These are phyloP conservation scores for Kwoniella pini DNA, from an alignment of 768 basidiomycete species.

Conservation along the genomic window DNA sequence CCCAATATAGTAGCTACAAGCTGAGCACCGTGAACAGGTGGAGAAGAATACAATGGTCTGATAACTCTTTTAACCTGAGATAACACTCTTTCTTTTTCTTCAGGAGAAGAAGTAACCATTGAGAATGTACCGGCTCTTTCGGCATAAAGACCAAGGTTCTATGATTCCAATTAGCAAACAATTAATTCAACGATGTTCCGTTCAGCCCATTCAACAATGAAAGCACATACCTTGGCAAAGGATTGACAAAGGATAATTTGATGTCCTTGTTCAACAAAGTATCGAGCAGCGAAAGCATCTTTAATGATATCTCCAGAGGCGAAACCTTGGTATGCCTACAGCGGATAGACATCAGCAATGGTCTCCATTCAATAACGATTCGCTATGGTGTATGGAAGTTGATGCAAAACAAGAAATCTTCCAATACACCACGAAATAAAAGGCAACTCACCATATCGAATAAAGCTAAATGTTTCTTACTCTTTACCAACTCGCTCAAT, in stretches of 20 bases:
- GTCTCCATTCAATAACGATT: too few species aligned
- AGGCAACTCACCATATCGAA: conserved; percentile 76
- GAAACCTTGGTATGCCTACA: conserved; percentile 98
- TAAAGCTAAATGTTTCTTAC: conserved; percentile 89
- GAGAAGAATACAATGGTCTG: conserved; percentile 97
- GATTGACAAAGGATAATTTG: conserved; percentile 91
- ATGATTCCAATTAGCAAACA: background rate
- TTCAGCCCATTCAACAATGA: background rate
- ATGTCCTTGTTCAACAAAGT: conserved; percentile 91
- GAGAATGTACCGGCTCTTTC: conserved; percentile 97
- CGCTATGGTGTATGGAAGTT: background rate
- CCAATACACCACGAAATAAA: background rate
- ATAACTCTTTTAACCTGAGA: conserved; percentile 93
- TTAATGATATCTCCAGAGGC: conserved; percentile 86
- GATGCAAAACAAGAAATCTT: background rate
- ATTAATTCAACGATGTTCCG: too few species aligned
- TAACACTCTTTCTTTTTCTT: conserved; percentile 77
- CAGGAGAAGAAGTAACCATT: conserved; percentile 63
- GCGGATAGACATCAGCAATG: too few species aligned
- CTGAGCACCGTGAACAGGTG: conserved; percentile 62
- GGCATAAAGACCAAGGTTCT: conserved; percentile 97
- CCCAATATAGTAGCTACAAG: conserved; percentile 54
- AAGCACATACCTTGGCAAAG: conserved; percentile 71
- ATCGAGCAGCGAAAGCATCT: conserved; percentile 91
- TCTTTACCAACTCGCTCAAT: conserved; percentile 77